Conservation (phyloP, 306 rosid genomes). For the Acmispon strigosus region DNA sequence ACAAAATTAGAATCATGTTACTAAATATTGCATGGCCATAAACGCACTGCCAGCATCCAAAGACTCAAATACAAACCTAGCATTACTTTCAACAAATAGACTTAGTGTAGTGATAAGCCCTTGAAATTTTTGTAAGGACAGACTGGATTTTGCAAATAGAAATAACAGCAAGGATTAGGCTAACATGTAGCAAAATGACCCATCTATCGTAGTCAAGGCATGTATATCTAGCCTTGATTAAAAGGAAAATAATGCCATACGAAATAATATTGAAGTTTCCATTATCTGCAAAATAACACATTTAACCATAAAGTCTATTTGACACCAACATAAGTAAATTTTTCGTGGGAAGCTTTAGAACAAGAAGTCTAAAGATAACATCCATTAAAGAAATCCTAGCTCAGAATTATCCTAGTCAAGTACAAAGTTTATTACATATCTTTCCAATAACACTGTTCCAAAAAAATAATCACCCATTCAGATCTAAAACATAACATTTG, state of each 20-base stretch:
- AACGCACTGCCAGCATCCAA: neutral
- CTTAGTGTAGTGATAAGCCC: neutral
- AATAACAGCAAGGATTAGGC: neutral
- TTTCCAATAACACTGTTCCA: neutral
- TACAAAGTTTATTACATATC: neutral
- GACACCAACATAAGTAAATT: neutral
- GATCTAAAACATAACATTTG: too few species aligned
- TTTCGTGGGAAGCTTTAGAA: neutral
- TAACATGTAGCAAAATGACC: neutral
- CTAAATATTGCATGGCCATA: neutral
- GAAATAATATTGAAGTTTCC: neutral
- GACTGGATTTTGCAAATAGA: neutral
- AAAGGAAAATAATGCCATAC: neutral
- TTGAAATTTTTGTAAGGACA: neutral
- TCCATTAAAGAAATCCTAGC: neutral
- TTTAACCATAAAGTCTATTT: neutral
- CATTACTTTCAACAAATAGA: neutral
- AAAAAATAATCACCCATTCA: neutral
- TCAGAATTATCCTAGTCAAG: neutral
- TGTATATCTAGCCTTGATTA: neutral
- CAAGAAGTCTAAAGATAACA: neutral
- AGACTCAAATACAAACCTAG: neutral
- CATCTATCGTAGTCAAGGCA: neutral
- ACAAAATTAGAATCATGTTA: neutral
- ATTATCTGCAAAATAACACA: neutral